Evolutionary conservation across 768 basidiomycete genomes (phyloP).

Genomic region (Cantharellus anzutake): DNA sequence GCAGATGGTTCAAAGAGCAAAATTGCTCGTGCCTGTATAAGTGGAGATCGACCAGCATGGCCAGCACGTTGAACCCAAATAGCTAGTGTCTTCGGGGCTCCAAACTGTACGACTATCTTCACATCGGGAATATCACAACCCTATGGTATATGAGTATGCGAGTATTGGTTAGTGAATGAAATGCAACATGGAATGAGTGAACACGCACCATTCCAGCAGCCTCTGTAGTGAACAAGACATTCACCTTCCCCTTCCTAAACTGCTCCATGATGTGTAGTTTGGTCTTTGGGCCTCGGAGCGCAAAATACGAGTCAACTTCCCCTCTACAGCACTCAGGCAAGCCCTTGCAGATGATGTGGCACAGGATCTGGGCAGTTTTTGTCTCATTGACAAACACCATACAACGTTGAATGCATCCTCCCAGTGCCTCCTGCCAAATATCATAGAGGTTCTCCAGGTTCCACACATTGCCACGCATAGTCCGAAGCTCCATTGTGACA

Average conservation of each 20-base stretch:
- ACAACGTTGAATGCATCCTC: background rate
- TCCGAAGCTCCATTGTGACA: background rate
- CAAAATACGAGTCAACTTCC: background rate
- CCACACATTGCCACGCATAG: background rate
- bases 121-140: background rate
- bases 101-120: background rate
- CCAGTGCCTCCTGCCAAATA: background rate
- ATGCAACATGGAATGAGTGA: background rate
- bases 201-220: background rate
- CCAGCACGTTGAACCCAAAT: background rate
- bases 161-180: background rate
- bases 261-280: background rate
- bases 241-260: background rate
- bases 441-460: too few relatives aligned
- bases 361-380: background rate
- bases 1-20: background rate
- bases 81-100: background rate
- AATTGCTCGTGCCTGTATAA: background rate
- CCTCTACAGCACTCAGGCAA: background rate
- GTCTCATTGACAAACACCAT: background rate
- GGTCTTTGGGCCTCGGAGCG: background rate
- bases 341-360: background rate
- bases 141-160: background rate
- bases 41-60: background rate
- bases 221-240: background rate